Percentiles rank a stretch among this genome's conserved stretches.
phyloP scores from a whole-genome alignment of 2,329 filamentous ascomycete species.

The Aspergillus viridinutans region DNA sequence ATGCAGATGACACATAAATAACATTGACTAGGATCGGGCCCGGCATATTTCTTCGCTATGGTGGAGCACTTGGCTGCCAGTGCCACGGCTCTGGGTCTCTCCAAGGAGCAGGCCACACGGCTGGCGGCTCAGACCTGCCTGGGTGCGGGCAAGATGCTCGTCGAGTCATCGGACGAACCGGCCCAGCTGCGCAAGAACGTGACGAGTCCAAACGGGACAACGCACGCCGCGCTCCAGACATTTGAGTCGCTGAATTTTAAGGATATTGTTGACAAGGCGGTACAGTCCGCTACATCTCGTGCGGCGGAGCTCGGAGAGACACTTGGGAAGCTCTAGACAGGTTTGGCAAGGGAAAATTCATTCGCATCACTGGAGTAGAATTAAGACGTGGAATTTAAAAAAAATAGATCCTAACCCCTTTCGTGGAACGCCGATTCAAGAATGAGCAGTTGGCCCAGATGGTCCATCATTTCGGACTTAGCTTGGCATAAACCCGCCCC shows the following conservation, averaged over 20 bases:
- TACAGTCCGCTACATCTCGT: slow-evolving; percentile 27
- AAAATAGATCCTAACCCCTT: not conserved
- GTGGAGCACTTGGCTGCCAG: slow-evolving; percentile 32
- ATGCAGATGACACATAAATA: not conserved
- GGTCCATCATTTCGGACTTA: too few relatives aligned
- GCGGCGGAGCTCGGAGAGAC: slow-evolving; percentile 29
- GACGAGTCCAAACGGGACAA: slow-evolving; percentile 34
- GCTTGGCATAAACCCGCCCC: too few relatives aligned
- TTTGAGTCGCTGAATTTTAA: slow-evolving; percentile 28
- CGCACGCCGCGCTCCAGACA: slow-evolving; percentile 28
- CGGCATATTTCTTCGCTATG: slow-evolving; percentile 36
- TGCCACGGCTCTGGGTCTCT: slow-evolving; percentile 28
- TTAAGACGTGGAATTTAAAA: not conserved
- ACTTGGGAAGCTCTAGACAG: slow-evolving; percentile 13
- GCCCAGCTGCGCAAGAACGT: slow-evolving; percentile 33
- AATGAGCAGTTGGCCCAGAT: too few relatives aligned
- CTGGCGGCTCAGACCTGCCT: slow-evolving; percentile 33
- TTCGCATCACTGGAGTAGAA: not conserved
- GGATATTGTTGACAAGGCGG: slow-evolving; percentile 30
- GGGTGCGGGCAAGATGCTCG: slow-evolving; percentile 33
- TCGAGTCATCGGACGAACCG: slow-evolving; percentile 27
- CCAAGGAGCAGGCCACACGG: slow-evolving; percentile 31
- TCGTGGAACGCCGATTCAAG: too few relatives aligned
- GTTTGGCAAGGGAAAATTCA: not conserved
- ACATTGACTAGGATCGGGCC: slow-evolving; percentile 27